Evolutionary conservation across 257 asterid species (phyloP).

Genomic region (Rauvolfia tetraphylla): DNA sequence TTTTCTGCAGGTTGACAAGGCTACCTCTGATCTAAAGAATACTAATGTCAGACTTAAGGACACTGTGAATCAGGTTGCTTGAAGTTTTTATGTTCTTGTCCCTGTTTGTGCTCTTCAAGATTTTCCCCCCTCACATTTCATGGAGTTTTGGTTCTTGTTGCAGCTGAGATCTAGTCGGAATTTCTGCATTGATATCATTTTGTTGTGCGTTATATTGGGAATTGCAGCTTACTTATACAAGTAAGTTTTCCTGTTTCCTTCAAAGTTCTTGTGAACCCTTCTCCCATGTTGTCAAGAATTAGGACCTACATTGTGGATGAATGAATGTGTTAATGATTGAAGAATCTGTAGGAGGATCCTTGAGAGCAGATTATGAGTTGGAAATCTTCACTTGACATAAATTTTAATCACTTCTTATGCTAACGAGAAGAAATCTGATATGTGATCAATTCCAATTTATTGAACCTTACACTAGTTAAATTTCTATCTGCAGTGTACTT

Average conservation of each 20-base stretch:
- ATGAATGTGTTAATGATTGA: background rate
- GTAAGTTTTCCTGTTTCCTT: slow-evolving; percentile 37
- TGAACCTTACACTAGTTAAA: background rate
- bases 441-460: background rate
- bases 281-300: background rate
- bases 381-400: background rate
- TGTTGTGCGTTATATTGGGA: slow-evolving; percentile 86
- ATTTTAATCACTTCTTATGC: background rate
- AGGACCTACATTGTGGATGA: background rate
- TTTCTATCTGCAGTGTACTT: slow-evolving; percentile 38
- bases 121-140: background rate
- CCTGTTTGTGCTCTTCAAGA: background rate
- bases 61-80: slow-evolving; percentile 86
- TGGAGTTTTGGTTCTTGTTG: slow-evolving; percentile 23
- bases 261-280: background rate
- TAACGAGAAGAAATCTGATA: background rate
- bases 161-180: slow-evolving; percentile 98
- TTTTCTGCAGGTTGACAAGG: slow-evolving; percentile 80
- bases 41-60: slow-evolving; percentile 94
- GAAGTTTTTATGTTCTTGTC: background rate
- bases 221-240: slow-evolving; percentile 95
- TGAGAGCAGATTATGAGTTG: background rate
- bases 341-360: background rate
- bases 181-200: slow-evolving; percentile 85
- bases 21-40: slow-evolving; percentile 88